A percentile compares a stretch with the other conserved stretches of the same genome.
Conservation (phyloP, 1,284 basidiomycete species). For the Ustilago hordei region DNA sequence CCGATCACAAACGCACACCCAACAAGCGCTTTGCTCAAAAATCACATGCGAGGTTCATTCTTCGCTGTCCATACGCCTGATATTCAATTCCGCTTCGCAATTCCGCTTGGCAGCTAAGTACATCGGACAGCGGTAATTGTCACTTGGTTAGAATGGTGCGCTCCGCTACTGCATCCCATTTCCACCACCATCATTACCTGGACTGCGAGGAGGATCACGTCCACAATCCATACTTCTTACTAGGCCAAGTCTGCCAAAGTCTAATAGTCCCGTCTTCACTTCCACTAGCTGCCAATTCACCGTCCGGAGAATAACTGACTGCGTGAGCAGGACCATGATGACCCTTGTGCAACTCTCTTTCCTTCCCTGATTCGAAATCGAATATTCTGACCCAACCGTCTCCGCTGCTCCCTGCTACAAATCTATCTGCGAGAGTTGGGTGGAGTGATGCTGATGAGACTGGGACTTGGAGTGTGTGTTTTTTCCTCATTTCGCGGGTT, state of each 20-base stretch:
- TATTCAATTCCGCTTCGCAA: too few species aligned
- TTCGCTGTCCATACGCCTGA: too few species aligned
- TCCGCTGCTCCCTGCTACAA: conserved; percentile 87
- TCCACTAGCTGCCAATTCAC: conserved; percentile 97
- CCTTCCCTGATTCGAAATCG: conserved; percentile 83
- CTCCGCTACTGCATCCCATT: too few species aligned
- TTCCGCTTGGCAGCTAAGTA: too few species aligned
- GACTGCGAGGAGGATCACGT: conserved; percentile 16
- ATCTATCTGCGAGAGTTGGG: conserved; percentile 86
- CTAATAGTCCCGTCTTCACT: conserved; percentile 88
- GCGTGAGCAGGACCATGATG: conserved; percentile 97
- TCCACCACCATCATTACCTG: too few species aligned
- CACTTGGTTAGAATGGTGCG: too few species aligned
- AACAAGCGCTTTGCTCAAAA: too few species aligned
- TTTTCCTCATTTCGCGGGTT: conserved; percentile 45
- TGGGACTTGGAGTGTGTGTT: conserved; percentile 69
- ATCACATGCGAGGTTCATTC: too few species aligned
- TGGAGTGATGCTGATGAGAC: conserved; percentile 93
- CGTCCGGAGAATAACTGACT: conserved; percentile 93
- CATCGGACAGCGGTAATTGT: too few species aligned
- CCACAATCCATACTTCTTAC: conserved; percentile 93
- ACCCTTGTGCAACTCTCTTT: conserved; percentile 91
- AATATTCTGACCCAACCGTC: conserved; percentile 98
- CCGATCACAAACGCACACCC: too few species aligned
- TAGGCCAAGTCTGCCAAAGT: conserved; percentile 94